phyloP scores from a whole-genome alignment of 495 filamentous ascomycete genomes.

The Oidiodendron maius region DNA sequence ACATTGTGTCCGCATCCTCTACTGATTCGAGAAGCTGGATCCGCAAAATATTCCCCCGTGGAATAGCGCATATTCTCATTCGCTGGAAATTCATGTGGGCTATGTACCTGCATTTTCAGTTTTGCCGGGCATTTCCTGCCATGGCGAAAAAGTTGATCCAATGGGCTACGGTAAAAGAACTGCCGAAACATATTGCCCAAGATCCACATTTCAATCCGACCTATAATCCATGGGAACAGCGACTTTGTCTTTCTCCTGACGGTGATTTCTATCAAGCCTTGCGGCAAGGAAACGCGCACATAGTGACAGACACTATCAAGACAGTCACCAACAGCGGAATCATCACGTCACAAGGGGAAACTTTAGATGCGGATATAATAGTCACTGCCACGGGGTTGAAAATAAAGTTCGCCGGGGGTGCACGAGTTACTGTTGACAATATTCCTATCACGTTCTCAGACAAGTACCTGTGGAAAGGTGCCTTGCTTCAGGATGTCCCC shows the following conservation, averaged over 20 bases:
- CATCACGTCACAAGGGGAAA: slow-evolving; percentile 48
- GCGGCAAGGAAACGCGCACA: slow-evolving; percentile 45
- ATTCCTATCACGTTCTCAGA: slow-evolving; percentile 15
- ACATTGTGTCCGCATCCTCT: slow-evolving; percentile 46
- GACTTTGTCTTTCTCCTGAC: slow-evolving; percentile 64
- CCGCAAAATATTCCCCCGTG: slow-evolving; percentile 36
- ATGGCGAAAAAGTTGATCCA: slow-evolving; percentile 40
- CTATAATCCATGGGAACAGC: slow-evolving; percentile 72
- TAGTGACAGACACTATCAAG: slow-evolving; percentile 65
- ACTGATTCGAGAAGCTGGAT: slow-evolving; percentile 31
- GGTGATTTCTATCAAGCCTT: slow-evolving; percentile 67
- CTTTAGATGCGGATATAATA: slow-evolving; percentile 62
- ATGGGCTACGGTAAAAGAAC: slow-evolving; percentile 32
- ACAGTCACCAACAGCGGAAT: slow-evolving; percentile 55
- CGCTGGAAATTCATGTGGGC: slow-evolving; percentile 25
- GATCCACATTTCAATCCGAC: slow-evolving; percentile 66
- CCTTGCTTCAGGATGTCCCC: slow-evolving; percentile 37
- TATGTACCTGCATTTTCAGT: slow-evolving; percentile 33
- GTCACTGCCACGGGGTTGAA: slow-evolving; percentile 69
- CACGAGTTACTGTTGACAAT: slow-evolving; percentile 25
- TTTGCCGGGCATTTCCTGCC: slow-evolving; percentile 51
- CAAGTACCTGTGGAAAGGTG: slow-evolving; percentile 33
- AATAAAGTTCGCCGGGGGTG: slow-evolving; percentile 25
- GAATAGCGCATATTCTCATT: slow-evolving; percentile 29
- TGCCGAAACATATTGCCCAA: slow-evolving; percentile 48